phyloP scores from a whole-genome alignment of 2,329 filamentous ascomycete genomes.

The Aureobasidium melanogenum region DNA sequence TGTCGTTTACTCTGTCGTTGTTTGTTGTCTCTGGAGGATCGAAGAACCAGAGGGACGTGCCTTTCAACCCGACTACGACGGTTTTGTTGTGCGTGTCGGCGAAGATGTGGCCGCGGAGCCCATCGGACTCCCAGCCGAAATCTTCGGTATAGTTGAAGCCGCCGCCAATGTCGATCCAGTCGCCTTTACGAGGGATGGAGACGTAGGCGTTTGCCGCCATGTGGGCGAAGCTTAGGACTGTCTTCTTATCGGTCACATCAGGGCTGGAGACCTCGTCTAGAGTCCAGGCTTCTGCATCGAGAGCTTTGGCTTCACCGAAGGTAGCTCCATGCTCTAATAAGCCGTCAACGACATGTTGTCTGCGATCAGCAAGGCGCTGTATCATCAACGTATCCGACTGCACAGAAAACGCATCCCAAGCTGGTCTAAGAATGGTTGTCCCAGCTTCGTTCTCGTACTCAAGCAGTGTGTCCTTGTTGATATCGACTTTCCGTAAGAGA shows the following conservation, averaged over 20 bases:
- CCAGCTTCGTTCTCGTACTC: background rate
- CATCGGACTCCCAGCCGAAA: conserved; percentile 85
- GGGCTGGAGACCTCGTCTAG: conserved; percentile 69
- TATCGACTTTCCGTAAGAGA: conserved; percentile 68
- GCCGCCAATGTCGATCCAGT: conserved; percentile 71
- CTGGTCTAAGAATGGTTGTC: background rate
- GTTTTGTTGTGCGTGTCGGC: conserved; percentile 78
- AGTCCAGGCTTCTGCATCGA: conserved; percentile 71
- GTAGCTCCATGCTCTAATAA: conserved; percentile 49
- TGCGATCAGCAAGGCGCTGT: conserved; percentile 71
- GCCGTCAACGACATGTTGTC: conserved; percentile 65
- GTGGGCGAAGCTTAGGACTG: conserved; percentile 67
- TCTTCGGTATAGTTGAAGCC: conserved; percentile 73
- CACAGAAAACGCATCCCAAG: conserved; percentile 37
- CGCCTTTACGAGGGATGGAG: conserved; percentile 56
- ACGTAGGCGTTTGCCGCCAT: conserved; percentile 86
- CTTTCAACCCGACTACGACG: conserved; percentile 81
- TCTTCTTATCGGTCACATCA: conserved; percentile 72
- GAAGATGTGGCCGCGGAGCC: conserved; percentile 80
- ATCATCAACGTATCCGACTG: conserved; percentile 61
- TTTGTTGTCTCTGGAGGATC: conserved; percentile 83
- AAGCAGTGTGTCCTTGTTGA: conserved; percentile 29
- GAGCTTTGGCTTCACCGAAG: conserved; percentile 53
- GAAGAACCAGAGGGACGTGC: conserved; percentile 63
- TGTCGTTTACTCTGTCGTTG: conserved; percentile 92